Conservation (phyloP, 345 rosid species). For the Gossypium australe region DNA sequence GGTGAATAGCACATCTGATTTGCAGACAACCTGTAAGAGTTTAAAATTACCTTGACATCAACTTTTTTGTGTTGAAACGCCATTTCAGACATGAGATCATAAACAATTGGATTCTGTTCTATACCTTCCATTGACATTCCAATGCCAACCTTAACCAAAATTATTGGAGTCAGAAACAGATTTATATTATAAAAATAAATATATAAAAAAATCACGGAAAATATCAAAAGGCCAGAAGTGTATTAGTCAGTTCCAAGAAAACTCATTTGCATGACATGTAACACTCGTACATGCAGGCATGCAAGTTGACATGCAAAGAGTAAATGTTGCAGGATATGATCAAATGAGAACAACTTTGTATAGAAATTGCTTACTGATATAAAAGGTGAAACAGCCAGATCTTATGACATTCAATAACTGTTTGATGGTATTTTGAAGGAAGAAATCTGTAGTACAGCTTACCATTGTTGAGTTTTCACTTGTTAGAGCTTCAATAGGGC, state of each 20-base stretch:
- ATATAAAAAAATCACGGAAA: background rate
- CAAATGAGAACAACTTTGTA: background rate
- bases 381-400: background rate
- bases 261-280: background rate
- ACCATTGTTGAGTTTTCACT: constrained; percentile 65
- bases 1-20: background rate
- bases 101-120: constrained; percentile 71
- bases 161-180: constrained; percentile 15
- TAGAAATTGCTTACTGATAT: background rate
- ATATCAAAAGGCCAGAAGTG: background rate
- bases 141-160: constrained; percentile 53
- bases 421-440: constrained; percentile 1
- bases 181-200: background rate
- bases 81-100: constrained; percentile 79
- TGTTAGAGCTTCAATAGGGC: constrained; percentile 55
- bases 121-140: constrained; percentile 86
- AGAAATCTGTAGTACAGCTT: constrained; percentile 19
- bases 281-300: background rate
- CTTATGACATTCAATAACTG: background rate
- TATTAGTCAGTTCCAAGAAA: constrained; percentile 2
- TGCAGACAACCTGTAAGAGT: background rate
- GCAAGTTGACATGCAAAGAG: background rate
- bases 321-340: background rate
- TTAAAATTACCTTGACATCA: constrained; percentile 48
- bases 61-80: constrained; percentile 55